Conservation (phyloP, 257 asterid species). For the Gentiana dahurica region DNA sequence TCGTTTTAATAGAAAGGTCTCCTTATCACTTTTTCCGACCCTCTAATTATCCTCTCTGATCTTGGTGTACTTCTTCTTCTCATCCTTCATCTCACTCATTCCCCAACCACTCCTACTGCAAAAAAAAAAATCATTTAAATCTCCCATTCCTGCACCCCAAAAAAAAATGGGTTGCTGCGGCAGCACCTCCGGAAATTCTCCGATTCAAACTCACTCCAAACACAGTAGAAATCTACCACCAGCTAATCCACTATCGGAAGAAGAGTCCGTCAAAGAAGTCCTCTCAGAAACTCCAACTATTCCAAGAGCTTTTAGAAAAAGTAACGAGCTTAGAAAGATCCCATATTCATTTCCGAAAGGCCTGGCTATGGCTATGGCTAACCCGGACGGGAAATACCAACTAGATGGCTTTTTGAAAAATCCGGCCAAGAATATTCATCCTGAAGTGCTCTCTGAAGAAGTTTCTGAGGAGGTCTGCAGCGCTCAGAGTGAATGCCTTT, state of each 20-base stretch:
- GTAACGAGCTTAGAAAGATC: constrained; percentile 24
- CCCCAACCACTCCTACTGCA: no score
- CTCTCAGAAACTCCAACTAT: constrained; percentile 47
- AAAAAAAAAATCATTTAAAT: no score
- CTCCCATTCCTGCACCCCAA: no score
- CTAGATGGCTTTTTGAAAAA: constrained; percentile 22
- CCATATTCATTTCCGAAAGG: constrained; percentile 18
- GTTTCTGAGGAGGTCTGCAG: constrained; percentile 10
- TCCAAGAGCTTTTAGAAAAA: constrained; percentile 13
- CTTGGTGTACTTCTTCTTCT: no score
- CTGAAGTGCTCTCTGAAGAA: constrained; percentile 17
- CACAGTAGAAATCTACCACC: constrained; percentile 1
- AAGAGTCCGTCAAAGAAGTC: constrained; percentile 65
- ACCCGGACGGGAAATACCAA: constrained; percentile 1
- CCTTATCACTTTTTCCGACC: no score
- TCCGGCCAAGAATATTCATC: constrained; percentile 12
- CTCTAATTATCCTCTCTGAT: no score
- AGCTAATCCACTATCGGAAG: constrained; percentile 26
- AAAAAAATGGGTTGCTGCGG: constrained; percentile 50
- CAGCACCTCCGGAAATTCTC: constrained; percentile 20
- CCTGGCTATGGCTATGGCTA: neutral
- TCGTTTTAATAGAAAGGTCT: no score
- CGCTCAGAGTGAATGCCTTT: constrained; percentile 12
- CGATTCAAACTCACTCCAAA: constrained; percentile 7
- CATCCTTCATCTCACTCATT: no score